Conservation (phyloP, 768 basidiomycete genomes). For the Suillus decipiens region DNA sequence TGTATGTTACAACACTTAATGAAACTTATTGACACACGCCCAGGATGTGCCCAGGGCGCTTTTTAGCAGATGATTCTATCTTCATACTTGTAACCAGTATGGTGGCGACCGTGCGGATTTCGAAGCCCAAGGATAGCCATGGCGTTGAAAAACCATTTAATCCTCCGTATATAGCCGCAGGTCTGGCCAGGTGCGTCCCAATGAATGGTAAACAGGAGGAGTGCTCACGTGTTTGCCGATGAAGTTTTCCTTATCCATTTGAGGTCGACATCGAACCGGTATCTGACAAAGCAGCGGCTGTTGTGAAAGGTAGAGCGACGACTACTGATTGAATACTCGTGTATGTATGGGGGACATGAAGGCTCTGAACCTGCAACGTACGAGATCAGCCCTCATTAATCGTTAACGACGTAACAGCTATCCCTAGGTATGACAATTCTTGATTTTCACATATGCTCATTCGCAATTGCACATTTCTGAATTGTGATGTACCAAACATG, state of each 20-base stretch:
- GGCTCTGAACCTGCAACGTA: neutral
- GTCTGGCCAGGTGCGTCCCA: conserved; percentile 1
- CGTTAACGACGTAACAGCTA: neutral
- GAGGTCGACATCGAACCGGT: conserved; percentile 15
- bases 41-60: conserved; percentile 10
- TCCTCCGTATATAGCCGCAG: conserved; percentile 4
- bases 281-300: conserved; percentile 14
- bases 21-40: neutral
- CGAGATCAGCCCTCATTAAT: neutral
- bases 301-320: conserved; percentile 9
- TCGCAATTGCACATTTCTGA: neutral
- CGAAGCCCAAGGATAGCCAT: conserved; percentile 4
- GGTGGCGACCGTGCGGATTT: conserved; percentile 1
- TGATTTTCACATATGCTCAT: neutral
- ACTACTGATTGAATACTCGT: neutral
- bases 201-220: neutral
- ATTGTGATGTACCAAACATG: neutral
- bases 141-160: conserved; percentile 2
- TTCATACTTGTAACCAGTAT: conserved; percentile 8
- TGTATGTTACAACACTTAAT: neutral
- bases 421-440: neutral
- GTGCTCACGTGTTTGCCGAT: neutral
- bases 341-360: neutral
- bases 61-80: conserved; percentile 8
- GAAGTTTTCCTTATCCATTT: conserved; percentile 16